Percentiles rank a stretch among this genome's conserved stretches.
Evolutionary conservation across 371 early-diverging fungal genomes (phyloP).

Genomic region (Mortierella sp.): DNA sequence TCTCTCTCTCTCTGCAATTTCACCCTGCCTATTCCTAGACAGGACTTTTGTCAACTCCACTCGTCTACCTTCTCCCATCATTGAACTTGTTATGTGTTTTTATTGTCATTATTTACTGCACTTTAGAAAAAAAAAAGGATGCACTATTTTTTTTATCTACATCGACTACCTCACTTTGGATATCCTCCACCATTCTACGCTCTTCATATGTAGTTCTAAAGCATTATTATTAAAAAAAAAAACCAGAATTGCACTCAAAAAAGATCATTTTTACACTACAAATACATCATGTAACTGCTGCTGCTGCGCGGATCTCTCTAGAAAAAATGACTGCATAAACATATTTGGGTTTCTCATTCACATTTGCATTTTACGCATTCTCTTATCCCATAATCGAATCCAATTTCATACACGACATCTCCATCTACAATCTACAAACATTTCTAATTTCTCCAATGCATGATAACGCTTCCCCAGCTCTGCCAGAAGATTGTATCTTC

Average conservation of each 20-base stretch:
- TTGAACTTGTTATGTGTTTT: constrained; percentile 14
- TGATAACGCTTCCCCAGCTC: background rate
- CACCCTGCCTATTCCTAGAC: background rate
- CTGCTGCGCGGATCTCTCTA: too few species aligned
- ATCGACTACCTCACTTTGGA: constrained; percentile 31
- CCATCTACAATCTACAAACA: background rate
- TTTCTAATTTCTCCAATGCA: constrained; percentile 4
- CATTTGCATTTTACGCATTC: background rate
- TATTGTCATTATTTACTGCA: background rate
- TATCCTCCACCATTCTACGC: constrained; percentile 37
- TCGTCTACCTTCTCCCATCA: background rate
- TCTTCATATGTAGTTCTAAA: background rate
- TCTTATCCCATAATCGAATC: background rate
- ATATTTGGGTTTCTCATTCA: too few species aligned
- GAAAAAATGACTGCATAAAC: too few species aligned
- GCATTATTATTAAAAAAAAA: background rate
- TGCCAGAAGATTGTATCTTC: constrained; percentile 51
- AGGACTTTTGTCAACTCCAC: constrained; percentile 1
- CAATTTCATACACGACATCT: too few species aligned
- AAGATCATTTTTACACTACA: too few species aligned
- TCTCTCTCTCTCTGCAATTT: background rate
- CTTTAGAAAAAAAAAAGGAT: constrained; percentile 8
- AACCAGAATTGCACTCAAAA: background rate
- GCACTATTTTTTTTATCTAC: constrained; percentile 4
- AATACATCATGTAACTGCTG: too few species aligned